Conservation (phyloP, 345 rosid genomes). For the Gossypium sturtianum region DNA sequence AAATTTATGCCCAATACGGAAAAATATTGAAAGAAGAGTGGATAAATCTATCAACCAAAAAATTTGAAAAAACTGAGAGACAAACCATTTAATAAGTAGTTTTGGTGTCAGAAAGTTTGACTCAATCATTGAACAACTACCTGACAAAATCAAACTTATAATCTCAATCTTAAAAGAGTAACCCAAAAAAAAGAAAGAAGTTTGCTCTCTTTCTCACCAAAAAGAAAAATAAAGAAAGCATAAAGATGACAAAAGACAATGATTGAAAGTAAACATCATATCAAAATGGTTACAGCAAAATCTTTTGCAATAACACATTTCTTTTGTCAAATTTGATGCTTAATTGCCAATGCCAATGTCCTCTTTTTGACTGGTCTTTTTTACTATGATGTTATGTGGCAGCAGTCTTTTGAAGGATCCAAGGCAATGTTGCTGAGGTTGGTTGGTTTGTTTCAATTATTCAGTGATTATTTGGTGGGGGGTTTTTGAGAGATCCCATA, state of each 20-base stretch:
- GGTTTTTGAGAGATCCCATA: constrained; percentile 44
- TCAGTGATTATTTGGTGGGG: constrained; percentile 32
- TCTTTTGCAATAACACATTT: constrained; percentile 14
- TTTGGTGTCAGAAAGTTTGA: neutral
- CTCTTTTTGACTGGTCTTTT: constrained; percentile 48
- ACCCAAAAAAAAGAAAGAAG: constrained; percentile 7
- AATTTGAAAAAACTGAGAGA: too few relatives aligned
- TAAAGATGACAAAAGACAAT: constrained; percentile 16
- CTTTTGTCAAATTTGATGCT: constrained; percentile 23
- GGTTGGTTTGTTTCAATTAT: constrained; percentile 27
- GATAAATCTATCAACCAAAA: too few relatives aligned
- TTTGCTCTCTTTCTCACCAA: neutral
- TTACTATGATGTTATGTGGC: neutral
- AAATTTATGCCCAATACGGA: too few relatives aligned
- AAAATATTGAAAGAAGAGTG: too few relatives aligned
- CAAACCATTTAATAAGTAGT: too few relatives aligned
- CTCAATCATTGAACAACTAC: neutral
- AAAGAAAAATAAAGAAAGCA: neutral
- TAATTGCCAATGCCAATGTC: constrained; percentile 2
- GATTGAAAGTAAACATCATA: constrained; percentile 26
- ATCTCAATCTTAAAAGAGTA: constrained; percentile 15
- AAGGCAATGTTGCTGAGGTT: constrained; percentile 18
- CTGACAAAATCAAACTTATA: neutral
- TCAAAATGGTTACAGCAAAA: neutral
- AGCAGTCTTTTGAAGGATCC: constrained; percentile 38